Percentiles rank a stretch among this genome's conserved stretches.
These are phyloP conservation scores for Euphorbia celastroides DNA, from an alignment of 441 rosid species.

Conservation along the genomic window DNA sequence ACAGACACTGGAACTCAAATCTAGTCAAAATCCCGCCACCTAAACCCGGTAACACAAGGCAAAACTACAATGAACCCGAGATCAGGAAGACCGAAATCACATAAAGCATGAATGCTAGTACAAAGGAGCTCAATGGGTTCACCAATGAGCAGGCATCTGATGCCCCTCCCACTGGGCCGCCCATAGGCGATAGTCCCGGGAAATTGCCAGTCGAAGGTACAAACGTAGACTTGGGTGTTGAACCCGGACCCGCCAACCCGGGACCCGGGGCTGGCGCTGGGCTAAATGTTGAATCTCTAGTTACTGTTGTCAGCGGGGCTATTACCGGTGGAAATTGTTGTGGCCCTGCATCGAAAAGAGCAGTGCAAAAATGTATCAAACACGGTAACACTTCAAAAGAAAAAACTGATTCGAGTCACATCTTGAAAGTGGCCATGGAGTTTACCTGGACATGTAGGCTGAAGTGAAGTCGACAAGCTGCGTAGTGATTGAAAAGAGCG, in stretches of 20 bases:
- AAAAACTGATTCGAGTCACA: too few relatives aligned
- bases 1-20: conserved; percentile 16
- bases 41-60: background rate
- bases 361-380: conserved; percentile 6
- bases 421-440: background rate
- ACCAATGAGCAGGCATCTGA: conserved; percentile 34
- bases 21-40: conserved; percentile 21
- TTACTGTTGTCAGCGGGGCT: conserved; percentile 71
- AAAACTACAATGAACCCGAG: conserved; percentile 30
- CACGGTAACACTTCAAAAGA: background rate
- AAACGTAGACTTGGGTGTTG: conserved; percentile 38
- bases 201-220: conserved; percentile 52
- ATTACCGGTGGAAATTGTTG: conserved; percentile 62
- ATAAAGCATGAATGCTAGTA: conserved; percentile 24
- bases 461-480: conserved; percentile 75
- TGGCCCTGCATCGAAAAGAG: conserved; percentile 43
- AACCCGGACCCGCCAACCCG: conserved; percentile 27
- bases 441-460: conserved; percentile 87
- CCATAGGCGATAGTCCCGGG: conserved; percentile 48
- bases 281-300: conserved; percentile 36
- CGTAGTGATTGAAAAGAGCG: conserved; percentile 6
- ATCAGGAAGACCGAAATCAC: conserved; percentile 30
- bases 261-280: conserved; percentile 67
- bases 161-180: conserved; percentile 51
- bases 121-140: conserved; percentile 29